phyloP scores from a whole-genome alignment of 306 rosid species.

The Vigna hirtella region DNA sequence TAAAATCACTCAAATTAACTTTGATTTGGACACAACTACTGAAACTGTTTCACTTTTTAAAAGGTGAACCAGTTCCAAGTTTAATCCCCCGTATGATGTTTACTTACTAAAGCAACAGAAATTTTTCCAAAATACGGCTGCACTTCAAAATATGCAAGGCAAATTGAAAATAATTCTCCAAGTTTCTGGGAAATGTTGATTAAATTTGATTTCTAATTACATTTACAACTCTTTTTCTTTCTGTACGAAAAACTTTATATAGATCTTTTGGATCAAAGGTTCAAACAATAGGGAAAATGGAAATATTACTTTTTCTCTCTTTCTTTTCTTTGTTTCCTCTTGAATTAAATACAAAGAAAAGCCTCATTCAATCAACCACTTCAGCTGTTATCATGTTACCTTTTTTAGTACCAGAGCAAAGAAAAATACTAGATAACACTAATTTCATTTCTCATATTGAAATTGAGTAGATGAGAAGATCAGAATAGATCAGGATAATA shows the following conservation, averaged over 20 bases:
- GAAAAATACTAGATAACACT: conserved; percentile 1
- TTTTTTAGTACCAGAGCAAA: neutral
- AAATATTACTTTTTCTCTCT: neutral
- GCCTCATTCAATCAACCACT: neutral
- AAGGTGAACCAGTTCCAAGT: neutral
- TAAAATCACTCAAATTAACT: conserved; percentile 22
- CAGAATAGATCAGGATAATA: neutral
- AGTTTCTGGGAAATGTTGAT: neutral
- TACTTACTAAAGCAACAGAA: neutral
- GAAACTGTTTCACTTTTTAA: conserved; percentile 19
- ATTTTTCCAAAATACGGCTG: conserved; percentile 21
- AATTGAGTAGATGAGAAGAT: conserved; percentile 14
- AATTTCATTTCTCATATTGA: conserved; percentile 7
- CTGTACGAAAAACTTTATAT: neutral
- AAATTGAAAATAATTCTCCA: neutral
- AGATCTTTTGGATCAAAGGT: neutral
- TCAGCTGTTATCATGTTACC: neutral
- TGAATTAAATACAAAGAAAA: neutral
- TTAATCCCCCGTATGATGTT: neutral
- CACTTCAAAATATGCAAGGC: neutral
- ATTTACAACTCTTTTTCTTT: neutral
- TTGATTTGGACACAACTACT: conserved; percentile 9
- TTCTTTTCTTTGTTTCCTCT: neutral
- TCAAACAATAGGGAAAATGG: neutral
- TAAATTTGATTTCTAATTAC: neutral